These are phyloP conservation scores for Plenodomus biglobosus DNA, from an alignment of 2,329 filamentous ascomycete genomes.

Conservation along the genomic window DNA sequence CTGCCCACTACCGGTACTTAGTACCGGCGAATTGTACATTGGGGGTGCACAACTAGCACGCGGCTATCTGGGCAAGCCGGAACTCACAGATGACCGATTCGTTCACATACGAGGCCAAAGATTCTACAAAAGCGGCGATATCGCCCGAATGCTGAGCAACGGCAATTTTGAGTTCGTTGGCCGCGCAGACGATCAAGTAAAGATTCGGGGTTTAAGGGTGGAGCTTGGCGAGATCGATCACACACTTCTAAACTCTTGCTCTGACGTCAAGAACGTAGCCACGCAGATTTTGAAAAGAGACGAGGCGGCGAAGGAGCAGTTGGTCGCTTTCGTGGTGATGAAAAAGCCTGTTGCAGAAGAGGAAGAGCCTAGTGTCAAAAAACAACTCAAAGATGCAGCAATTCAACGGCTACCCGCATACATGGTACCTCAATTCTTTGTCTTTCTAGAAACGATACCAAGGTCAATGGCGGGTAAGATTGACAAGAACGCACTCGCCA, in stretches of 20 bases:
- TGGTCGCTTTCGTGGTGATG: conserved; percentile 40
- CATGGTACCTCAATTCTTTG: conserved; percentile 44
- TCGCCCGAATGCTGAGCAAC: conserved; percentile 42
- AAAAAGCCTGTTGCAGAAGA: conserved; percentile 1
- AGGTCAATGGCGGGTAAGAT: conserved; percentile 46
- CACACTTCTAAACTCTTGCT: conserved; percentile 27
- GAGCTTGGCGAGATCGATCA: conserved; percentile 45
- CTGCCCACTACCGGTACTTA: conserved; percentile 42
- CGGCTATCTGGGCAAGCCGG: conserved; percentile 46
- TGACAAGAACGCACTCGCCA: conserved; percentile 39
- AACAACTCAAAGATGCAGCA: conserved; percentile 18
- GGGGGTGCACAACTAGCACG: conserved; percentile 51
- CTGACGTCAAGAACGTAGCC: conserved; percentile 24
- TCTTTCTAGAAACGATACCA: conserved; percentile 39
- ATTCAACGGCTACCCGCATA: conserved; percentile 37
- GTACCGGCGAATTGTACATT: conserved; percentile 51
- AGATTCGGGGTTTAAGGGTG: conserved; percentile 43
- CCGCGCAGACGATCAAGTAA: conserved; percentile 45
- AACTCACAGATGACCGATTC: conserved; percentile 38
- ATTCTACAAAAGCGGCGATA: conserved; percentile 45
- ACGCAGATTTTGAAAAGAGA: conserved; percentile 39
- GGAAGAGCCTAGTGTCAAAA: conserved; percentile 20
- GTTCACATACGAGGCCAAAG: conserved; percentile 31
- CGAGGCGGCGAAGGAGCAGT: conserved; percentile 32
- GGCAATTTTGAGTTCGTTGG: conserved; percentile 46